Evolutionary conservation across 371 early-diverging fungal genomes (phyloP).

Genomic region (Saksenaea oblongispora): DNA sequence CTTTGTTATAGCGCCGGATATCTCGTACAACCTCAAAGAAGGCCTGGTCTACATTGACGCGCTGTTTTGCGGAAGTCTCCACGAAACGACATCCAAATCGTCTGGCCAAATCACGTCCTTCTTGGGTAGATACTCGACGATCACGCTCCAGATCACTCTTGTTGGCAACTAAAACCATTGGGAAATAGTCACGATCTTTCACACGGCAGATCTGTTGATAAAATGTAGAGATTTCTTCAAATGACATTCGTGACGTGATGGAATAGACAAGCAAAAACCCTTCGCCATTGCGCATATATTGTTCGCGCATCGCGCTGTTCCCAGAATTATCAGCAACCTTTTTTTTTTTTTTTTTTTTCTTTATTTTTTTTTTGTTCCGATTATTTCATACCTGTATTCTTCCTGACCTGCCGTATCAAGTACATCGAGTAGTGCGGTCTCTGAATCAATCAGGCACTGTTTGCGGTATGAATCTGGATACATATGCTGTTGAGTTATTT

Average conservation of each 20-base stretch:
- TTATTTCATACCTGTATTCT: constrained; percentile 67
- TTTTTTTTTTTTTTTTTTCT: not conserved
- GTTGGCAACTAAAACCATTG: constrained; percentile 92
- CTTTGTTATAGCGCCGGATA: constrained; percentile 78
- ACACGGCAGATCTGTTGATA: constrained; percentile 80
- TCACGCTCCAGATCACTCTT: constrained; percentile 90
- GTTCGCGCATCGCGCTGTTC: constrained; percentile 70
- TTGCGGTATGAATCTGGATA: constrained; percentile 85
- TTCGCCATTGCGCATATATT: constrained; percentile 80
- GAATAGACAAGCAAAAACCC: constrained; percentile 55
- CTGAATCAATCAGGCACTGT: constrained; percentile 82
- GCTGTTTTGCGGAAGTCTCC: constrained; percentile 90
- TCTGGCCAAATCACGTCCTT: constrained; percentile 83
- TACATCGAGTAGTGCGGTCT: constrained; percentile 83
- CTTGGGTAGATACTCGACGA: constrained; percentile 59
- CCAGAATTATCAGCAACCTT: not conserved
- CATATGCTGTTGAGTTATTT: not conserved
- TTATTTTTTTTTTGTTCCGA: not conserved
- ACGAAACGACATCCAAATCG: constrained; percentile 78
- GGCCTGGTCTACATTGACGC: constrained; percentile 89
- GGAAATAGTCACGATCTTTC: constrained; percentile 82
- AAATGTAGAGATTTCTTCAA: constrained; percentile 80
- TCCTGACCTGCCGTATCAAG: constrained; percentile 95
- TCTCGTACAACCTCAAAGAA: constrained; percentile 89
- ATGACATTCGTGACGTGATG: constrained; percentile 75